Evolutionary conservation across 805 yeast species (phyloP).

Genomic region (Starmera amethionina): DNA sequence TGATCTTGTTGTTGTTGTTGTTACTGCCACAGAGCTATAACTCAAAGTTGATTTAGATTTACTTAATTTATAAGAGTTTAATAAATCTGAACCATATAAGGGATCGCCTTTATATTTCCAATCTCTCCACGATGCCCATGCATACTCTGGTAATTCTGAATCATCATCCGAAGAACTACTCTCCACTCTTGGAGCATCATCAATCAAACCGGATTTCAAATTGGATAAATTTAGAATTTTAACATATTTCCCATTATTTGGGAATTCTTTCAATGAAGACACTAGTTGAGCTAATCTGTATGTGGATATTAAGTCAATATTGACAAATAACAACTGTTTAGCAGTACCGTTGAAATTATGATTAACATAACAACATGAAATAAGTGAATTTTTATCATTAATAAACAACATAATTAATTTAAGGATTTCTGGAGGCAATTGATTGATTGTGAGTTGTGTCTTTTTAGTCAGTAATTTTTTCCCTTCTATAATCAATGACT

Average conservation of each 20-base stretch:
- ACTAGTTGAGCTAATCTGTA: conserved; percentile 77
- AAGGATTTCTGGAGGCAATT: conserved; percentile 25
- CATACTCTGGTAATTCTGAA: conserved; percentile 11
- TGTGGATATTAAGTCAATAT: conserved; percentile 53
- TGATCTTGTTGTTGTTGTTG: background rate
- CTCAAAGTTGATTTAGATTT: conserved; percentile 16
- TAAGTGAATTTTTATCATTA: conserved; percentile 30
- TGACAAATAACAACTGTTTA: conserved; percentile 43
- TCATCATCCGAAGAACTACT: conserved; percentile 10
- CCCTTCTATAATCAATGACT: conserved; percentile 11
- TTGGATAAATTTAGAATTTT: conserved; percentile 48
- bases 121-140: conserved; percentile 84
- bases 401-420: conserved; percentile 16
- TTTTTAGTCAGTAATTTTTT: conserved; percentile 18
- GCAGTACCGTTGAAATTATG: conserved; percentile 40
- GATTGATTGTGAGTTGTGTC: conserved; percentile 9
- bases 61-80: conserved; percentile 21
- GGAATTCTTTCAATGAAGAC: conserved; percentile 48
- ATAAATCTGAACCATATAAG: conserved; percentile 34
- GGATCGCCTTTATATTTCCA: conserved; percentile 78
- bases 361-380: conserved; percentile 40
- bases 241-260: conserved; percentile 47
- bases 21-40: conserved; percentile 1
- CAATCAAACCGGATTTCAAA: conserved; percentile 28
- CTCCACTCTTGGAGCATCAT: too few species aligned